Evolutionary conservation across 176 grass and related monocot species (phyloP), one percentile per base, ranked within the genome.

Genomic region (Olyra latifolia): DNA sequence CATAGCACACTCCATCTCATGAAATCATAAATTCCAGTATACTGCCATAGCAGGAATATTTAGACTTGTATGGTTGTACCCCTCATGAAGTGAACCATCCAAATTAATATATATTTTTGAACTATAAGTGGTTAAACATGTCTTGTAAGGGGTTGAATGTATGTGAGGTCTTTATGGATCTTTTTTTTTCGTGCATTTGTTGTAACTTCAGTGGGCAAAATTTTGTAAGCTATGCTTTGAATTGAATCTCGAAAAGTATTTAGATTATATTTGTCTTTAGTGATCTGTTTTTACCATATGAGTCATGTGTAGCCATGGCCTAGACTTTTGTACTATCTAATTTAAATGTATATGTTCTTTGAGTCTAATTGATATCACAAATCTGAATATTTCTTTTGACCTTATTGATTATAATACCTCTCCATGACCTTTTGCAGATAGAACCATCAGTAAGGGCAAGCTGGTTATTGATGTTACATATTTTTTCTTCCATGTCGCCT

Each of bases 401-500:
- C 23, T 0, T 38, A 38, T 38, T 8, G 40, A 27, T 55, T 81
- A 23, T 77, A 48, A 66, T 69, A 8, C 6, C n/a, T 74, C 55
- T 62, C 4, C 16, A 90, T 81, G 52, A 52, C 12, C 62, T 79
- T 76, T 15, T 89, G 67, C 86, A 99, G 96, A 87, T 71, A 32
- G 82, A 84, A 78, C 39, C 72, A 75, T 95, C 8, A 23, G 77
- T 29, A 47, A 77, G 25, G 92, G 96, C 30, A 89, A 89, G 48
- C 75, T 99, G 74, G 43, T 82, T 42, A 91, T 99, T 68, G 84
- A 95, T 72, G 92, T 99, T 16, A 95, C 83, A 28, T 95, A 93
- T 50, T 91, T 87, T 48, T 35, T 91, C 30, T 82, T 93, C 71
- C 54, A 77, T 23, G 86, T 93, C 59, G 58, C 93, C 32, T 69